These are phyloP conservation scores for Pseudoturritis turrita DNA, from an alignment of 345 rosid genomes.

Conservation along the genomic window DNA sequence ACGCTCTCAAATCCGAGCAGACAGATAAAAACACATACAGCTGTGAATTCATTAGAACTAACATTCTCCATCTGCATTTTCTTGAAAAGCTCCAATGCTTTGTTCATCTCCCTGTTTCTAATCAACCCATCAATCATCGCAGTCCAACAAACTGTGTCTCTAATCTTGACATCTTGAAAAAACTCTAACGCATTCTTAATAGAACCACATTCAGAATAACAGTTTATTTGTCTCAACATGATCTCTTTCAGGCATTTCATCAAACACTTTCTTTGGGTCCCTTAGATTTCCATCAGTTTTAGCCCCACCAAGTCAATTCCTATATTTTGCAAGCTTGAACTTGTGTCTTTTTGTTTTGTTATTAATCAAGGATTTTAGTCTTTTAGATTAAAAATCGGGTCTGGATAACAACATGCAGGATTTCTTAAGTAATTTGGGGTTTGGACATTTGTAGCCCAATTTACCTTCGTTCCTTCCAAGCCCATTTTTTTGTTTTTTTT, in stretches of 20 bases:
- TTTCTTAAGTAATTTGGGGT: no score
- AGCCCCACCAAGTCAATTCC: no score
- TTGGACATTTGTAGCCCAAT: no score
- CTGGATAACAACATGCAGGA: no score
- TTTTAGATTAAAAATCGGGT: no score
- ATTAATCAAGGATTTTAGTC: no score
- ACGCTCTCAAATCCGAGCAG: conserved; percentile 53
- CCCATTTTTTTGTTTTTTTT: no score
- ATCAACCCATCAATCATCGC: conserved; percentile 66
- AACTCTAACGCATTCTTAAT: conserved; percentile 38
- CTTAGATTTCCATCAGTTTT: conserved; percentile 45
- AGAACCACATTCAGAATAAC: conserved; percentile 40
- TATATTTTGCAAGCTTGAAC: no score
- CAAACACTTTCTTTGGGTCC: conserved; percentile 47
- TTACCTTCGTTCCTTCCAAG: no score
- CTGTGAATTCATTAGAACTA: conserved; percentile 50
- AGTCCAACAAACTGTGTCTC: conserved; percentile 69
- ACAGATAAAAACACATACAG: conserved; percentile 58
- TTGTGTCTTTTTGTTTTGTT: no score
- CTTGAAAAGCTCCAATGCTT: conserved; percentile 53
- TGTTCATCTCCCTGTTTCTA: conserved; percentile 51
- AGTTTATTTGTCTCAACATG: conserved; percentile 46
- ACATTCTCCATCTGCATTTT: conserved; percentile 50
- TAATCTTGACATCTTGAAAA: conserved; percentile 36
- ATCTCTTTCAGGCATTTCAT: conserved; percentile 54